Percentiles rank a stretch among this genome's conserved stretches.
These are phyloP conservation scores for Rhizopus sp. DNA, from an alignment of 371 early-diverging fungal species.

Conservation along the genomic window DNA sequence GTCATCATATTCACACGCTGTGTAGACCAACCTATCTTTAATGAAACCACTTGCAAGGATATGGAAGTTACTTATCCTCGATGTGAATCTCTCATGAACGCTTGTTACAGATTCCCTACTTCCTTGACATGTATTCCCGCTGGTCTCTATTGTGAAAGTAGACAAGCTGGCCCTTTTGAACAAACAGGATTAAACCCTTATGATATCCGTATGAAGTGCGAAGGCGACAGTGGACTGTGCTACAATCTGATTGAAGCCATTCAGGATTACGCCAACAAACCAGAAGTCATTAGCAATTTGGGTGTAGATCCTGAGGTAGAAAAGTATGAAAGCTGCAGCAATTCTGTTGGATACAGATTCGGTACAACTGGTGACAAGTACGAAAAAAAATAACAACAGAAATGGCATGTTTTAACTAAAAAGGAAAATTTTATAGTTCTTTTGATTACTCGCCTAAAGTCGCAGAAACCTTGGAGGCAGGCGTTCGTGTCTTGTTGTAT, in stretches of 20 bases:
- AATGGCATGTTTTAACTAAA: slow-evolving; percentile 19
- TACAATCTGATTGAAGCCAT: slow-evolving; percentile 76
- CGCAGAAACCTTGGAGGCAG: slow-evolving; percentile 54
- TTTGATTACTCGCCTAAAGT: slow-evolving; percentile 14
- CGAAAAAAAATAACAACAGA: slow-evolving; percentile 31
- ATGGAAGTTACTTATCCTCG: slow-evolving; percentile 70
- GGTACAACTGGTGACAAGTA: slow-evolving; percentile 79
- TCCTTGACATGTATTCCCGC: slow-evolving; percentile 81
- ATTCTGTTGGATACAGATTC: slow-evolving; percentile 73
- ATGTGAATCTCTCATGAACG: slow-evolving; percentile 69
- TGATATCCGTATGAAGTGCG: slow-evolving; percentile 75
- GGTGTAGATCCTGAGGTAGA: slow-evolving; percentile 60
- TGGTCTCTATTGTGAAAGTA: slow-evolving; percentile 74
- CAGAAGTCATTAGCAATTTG: slow-evolving; percentile 70
- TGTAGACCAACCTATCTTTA: slow-evolving; percentile 27
- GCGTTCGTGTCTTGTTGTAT: slow-evolving; percentile 84
- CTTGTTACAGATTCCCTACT: slow-evolving; percentile 77
- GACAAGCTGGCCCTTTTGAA: slow-evolving; percentile 56
- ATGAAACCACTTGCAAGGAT: slow-evolving; percentile 59
- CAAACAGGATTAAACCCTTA: slow-evolving; percentile 73
- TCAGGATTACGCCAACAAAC: slow-evolving; percentile 69
- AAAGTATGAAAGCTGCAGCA: slow-evolving; percentile 74
- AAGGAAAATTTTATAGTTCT: slow-evolving; percentile 8
- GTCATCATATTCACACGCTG: not conserved
- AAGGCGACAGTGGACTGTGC: slow-evolving; percentile 63